phyloP scores from a whole-genome alignment of 2,329 filamentous ascomycete species.

The Drechslerella coelobrocha region DNA sequence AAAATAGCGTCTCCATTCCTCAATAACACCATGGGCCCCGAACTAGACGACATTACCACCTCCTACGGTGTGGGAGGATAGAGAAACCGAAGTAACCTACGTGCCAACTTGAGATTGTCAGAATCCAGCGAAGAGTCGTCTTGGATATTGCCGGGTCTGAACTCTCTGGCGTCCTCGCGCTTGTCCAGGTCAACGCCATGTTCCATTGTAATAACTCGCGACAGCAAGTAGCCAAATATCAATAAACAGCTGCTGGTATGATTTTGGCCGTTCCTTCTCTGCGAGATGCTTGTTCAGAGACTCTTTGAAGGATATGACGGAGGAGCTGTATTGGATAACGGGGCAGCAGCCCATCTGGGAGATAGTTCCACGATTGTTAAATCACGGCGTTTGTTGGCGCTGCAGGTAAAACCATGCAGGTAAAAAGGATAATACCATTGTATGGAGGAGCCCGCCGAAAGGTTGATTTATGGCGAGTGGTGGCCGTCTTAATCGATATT shows the following conservation, averaged over 20 bases:
- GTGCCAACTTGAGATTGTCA: conserved; percentile 53
- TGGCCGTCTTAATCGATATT: too few species aligned
- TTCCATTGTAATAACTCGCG: not conserved
- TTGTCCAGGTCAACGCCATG: not conserved
- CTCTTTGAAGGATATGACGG: too few species aligned
- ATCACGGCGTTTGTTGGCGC: not conserved
- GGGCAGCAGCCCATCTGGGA: not conserved
- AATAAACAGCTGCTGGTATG: too few species aligned
- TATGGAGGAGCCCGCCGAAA: not conserved
- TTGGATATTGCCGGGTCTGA: not conserved
- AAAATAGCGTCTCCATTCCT: conserved; percentile 5
- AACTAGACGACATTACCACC: not conserved
- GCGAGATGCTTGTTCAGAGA: too few species aligned
- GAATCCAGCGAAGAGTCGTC: conserved; percentile 45
- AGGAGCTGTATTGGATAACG: too few species aligned
- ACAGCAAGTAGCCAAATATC: too few species aligned
- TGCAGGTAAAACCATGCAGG: not conserved
- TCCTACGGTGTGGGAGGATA: not conserved
- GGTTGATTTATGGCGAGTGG: too few species aligned
- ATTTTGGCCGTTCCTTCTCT: too few species aligned
- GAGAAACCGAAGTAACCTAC: conserved; percentile 43
- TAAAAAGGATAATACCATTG: not conserved
- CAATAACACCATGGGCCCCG: conserved; percentile 1
- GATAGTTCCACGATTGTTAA: not conserved
- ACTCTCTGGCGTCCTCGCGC: not conserved